Percentiles rank a stretch among this genome's conserved stretches.
phyloP scores from a whole-genome alignment of 1,139 yeast genomes.

The Suhomyces maxii region DNA sequence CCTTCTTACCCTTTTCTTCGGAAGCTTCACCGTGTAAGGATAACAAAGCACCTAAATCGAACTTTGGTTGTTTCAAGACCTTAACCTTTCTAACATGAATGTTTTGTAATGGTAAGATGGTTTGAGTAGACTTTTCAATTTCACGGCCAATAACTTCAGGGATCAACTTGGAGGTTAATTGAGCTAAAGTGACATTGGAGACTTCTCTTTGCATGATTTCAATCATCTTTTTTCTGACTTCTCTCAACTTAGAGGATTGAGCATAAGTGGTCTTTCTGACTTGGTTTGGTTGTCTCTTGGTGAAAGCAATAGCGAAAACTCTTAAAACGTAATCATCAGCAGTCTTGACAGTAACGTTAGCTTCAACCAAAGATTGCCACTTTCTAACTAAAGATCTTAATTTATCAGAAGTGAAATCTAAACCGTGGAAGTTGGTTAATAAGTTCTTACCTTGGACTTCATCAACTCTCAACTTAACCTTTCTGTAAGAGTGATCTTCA shows the following conservation, averaged over 20 bases:
- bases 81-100: conserved; percentile 55
- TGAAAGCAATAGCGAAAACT: conserved; percentile 53
- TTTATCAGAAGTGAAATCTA: conserved; percentile 52
- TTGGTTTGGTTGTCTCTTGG: conserved; percentile 55
- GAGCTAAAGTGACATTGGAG: conserved; percentile 50
- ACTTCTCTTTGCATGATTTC: conserved; percentile 56
- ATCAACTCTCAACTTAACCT: conserved; percentile 53
- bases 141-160: conserved; percentile 57
- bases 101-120: conserved; percentile 53
- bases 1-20: conserved; percentile 55
- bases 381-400: conserved; percentile 54
- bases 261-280: conserved; percentile 53
- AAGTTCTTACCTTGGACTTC: conserved; percentile 57
- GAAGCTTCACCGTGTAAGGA: conserved; percentile 54
- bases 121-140: conserved; percentile 52
- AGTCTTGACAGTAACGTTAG: conserved; percentile 53
- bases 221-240: conserved; percentile 52
- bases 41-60: conserved; percentile 53
- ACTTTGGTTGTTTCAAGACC: conserved; percentile 54
- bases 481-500: conserved; percentile 54
- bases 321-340: conserved; percentile 52
- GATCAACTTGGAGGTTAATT: conserved; percentile 51
- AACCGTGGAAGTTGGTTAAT: conserved; percentile 55
- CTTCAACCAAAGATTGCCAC: conserved; percentile 56
- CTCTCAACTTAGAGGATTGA: conserved; percentile 52